Evolutionary conservation across 2,329 filamentous ascomycete species (phyloP).

Genomic region (Thelonectria olida): DNA sequence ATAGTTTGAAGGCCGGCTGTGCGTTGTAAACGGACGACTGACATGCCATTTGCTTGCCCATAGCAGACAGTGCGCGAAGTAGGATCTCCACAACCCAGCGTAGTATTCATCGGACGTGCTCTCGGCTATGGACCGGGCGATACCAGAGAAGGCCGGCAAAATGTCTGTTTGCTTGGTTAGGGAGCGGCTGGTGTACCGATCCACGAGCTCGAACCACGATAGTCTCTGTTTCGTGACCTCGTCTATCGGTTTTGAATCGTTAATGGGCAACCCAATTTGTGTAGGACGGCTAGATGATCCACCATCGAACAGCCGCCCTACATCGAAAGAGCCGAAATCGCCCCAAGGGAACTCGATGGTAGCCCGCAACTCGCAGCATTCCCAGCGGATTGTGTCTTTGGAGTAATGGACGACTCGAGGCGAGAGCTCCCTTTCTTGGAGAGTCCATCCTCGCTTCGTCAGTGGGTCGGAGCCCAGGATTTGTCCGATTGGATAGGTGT

Average conservation of each 20-base stretch:
- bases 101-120: background rate
- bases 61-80: constrained; percentile 1
- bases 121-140: constrained; percentile 6
- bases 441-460: constrained; percentile 11
- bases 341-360: constrained; percentile 12
- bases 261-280: background rate
- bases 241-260: constrained; percentile 3
- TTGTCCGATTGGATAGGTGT: background rate
- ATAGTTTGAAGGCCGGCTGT: constrained; percentile 1
- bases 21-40: background rate
- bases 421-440: constrained; percentile 12
- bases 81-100: constrained; percentile 13
- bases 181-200: background rate
- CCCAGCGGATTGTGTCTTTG: constrained; percentile 16
- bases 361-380: background rate
- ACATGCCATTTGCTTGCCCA: constrained; percentile 10
- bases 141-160: constrained; percentile 8
- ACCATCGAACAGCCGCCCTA: constrained; percentile 2
- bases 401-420: constrained; percentile 11
- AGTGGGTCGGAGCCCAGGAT: constrained; percentile 4
- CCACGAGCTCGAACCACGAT: constrained; percentile 10
- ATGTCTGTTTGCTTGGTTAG: constrained; percentile 8
- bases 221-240: constrained; percentile 7
- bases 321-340: background rate
- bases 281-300: background rate